Percentiles rank a stretch among this genome's conserved stretches.
phyloP scores from a whole-genome alignment of 495 filamentous ascomycete species.

The Podospora fimiseda region DNA sequence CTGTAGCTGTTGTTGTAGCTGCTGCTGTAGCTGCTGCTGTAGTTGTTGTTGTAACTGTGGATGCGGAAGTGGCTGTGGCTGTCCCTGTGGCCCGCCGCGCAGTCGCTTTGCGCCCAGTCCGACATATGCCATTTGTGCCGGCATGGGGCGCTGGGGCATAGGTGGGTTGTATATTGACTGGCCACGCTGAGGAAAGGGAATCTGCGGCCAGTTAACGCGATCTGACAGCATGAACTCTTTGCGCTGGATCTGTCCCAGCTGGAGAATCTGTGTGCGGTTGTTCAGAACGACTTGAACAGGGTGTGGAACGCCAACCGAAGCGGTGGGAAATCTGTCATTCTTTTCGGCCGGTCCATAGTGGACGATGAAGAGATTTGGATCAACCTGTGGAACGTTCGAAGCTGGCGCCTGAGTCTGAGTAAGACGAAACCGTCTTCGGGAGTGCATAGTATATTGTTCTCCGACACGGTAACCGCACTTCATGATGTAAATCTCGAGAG shows the following conservation, averaged over 20 bases:
- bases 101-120: slow-evolving; percentile 44
- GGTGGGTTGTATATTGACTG: slow-evolving; percentile 38
- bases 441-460: slow-evolving; percentile 64
- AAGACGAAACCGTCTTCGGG: slow-evolving; percentile 78
- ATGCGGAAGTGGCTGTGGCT: not conserved
- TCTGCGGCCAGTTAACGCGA: slow-evolving; percentile 78
- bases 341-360: slow-evolving; percentile 77
- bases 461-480: slow-evolving; percentile 67
- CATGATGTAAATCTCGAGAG: slow-evolving; percentile 78
- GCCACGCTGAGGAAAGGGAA: slow-evolving; percentile 56
- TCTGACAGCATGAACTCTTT: slow-evolving; percentile 95
- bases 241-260: slow-evolving; percentile 70
- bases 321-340: slow-evolving; percentile 60
- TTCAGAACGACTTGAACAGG: slow-evolving; percentile 55
- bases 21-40: not conserved
- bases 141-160: slow-evolving; percentile 34
- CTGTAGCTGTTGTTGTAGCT: not conserved
- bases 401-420: slow-evolving; percentile 54
- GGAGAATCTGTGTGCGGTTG: slow-evolving; percentile 63
- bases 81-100: slow-evolving; percentile 1
- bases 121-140: slow-evolving; percentile 46
- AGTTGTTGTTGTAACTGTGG: not conserved
- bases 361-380: slow-evolving; percentile 86
- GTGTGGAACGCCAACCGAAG: slow-evolving; percentile 52
- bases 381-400: slow-evolving; percentile 55